Evolutionary conservation across 805 yeast species (phyloP).

Genomic region (Candida argentea): DNA sequence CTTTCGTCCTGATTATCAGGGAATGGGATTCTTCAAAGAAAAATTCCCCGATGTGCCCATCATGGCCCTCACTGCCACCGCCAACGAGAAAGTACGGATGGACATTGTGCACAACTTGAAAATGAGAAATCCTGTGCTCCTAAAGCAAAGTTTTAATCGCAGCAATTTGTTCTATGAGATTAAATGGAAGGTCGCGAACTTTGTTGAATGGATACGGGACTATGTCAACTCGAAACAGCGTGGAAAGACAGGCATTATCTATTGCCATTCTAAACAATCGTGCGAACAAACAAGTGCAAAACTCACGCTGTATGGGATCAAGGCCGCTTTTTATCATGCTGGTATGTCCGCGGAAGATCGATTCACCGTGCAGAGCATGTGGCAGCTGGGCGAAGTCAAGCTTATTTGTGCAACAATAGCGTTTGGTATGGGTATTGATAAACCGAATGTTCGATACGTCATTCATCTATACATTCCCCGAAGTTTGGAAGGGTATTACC

Average conservation of each 20-base stretch:
- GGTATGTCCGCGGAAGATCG: slow-evolving; percentile 84
- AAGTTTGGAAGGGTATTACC: slow-evolving; percentile 91
- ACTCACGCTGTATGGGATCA: slow-evolving; percentile 51
- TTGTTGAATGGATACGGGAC: slow-evolving; percentile 49
- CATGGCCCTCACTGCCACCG: slow-evolving; percentile 96
- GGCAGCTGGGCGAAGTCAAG: slow-evolving; percentile 69
- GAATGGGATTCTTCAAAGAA: slow-evolving; percentile 59
- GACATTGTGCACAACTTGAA: slow-evolving; percentile 78
- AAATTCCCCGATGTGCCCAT: slow-evolving; percentile 75
- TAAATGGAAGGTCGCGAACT: slow-evolving; percentile 48
- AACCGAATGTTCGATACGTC: slow-evolving; percentile 89
- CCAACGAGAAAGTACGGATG: slow-evolving; percentile 78
- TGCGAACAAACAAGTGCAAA: slow-evolving; percentile 75
- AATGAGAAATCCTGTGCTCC: slow-evolving; percentile 47
- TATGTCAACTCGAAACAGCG: slow-evolving; percentile 41
- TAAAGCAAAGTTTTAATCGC: slow-evolving; percentile 89
- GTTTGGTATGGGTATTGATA: slow-evolving; percentile 98
- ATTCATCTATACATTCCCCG: slow-evolving; percentile 83
- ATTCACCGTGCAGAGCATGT: slow-evolving; percentile 54
- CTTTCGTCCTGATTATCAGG: slow-evolving; percentile 91
- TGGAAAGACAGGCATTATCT: slow-evolving; percentile 74
- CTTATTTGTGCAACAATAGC: slow-evolving; percentile 97
- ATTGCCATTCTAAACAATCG: slow-evolving; percentile 82
- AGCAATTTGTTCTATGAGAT: slow-evolving; percentile 77
- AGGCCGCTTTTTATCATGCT: slow-evolving; percentile 78